phyloP scores from a whole-genome alignment of 2,329 filamentous ascomycete species.

The Fusarium sambucinum region DNA sequence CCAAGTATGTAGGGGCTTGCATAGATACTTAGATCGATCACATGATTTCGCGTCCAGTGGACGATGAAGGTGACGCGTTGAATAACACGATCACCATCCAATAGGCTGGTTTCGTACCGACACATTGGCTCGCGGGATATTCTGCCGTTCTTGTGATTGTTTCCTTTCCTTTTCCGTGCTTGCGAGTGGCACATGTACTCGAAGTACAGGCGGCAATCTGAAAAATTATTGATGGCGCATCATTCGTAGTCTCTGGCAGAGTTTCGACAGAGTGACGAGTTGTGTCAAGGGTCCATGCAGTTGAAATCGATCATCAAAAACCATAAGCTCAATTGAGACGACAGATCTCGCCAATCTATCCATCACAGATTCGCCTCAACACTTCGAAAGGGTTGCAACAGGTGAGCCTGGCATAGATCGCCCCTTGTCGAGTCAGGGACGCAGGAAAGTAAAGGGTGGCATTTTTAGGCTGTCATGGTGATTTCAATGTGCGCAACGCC shows the following conservation, averaged over 20 bases:
- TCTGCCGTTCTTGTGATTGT: neutral
- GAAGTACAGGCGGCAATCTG: neutral
- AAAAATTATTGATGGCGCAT: neutral
- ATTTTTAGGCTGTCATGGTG: neutral
- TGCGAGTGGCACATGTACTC: neutral
- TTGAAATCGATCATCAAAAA: neutral
- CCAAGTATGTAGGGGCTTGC: neutral
- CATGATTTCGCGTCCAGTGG: slow-evolving; percentile 1
- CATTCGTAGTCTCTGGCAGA: neutral
- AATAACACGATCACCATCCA: neutral
- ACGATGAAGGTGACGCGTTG: neutral
- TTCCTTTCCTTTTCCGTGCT: neutral
- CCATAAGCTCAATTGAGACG: slow-evolving; percentile 1
- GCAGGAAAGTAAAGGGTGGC: neutral
- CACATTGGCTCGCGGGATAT: neutral
- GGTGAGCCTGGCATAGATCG: neutral
- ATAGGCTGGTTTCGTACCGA: neutral
- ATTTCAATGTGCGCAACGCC: slow-evolving; percentile 28
- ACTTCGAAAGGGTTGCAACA: neutral
- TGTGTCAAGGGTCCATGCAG: slow-evolving; percentile 6
- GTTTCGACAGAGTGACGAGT: neutral
- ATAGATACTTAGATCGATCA: neutral
- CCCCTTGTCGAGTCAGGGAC: neutral
- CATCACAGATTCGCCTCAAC: slow-evolving; percentile 15
- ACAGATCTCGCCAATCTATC: slow-evolving; percentile 39